Evolutionary conservation across 164 flowering plant genomes (phyloP), one percentile per base, ranked within the genome.

Genomic region (Dillenia suffruticosa): DNA sequence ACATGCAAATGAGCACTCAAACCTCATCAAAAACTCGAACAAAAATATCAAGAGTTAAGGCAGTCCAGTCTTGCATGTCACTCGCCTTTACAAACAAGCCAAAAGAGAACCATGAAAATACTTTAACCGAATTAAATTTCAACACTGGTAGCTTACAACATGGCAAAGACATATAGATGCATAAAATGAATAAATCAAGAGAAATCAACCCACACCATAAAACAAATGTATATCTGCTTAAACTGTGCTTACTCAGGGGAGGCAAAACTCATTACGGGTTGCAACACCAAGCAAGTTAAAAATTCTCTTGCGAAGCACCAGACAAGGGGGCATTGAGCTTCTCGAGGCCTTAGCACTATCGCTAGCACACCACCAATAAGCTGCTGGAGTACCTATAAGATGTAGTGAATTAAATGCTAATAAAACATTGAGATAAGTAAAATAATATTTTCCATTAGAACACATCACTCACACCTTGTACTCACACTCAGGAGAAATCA

Each of bases 401-500:
- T 58, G 6, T 12, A 56, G 22, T 55, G 19, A 61, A 44, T 40
- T n/a, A n/a, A 14, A 49, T 44, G 32, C 17, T 14, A 43, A 32
- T 40, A 49, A 16, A 51, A 45, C 9, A 43, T 32, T 14, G 44
- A 56, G 46, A 46, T 47, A 10, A 62, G 44, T 12, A 58, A 67
- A 43, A 49, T 12, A 9, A 44, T n/a, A 43, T 62, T 40, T 66
- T 60, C 53, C 64, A 64, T 61, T 26, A 66, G 72, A 81, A 77
- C 75, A 57, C 76, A 66, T 76, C 77, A 72, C 80, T 75, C 89
- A 81, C 82, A 95, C 99, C 99, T 95, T 95, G 88, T 88, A 92
- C 96, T 95, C 99, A 85, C 91, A 67, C 86, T 92, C 98, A 52
- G 97, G 78, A 70, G 98, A 90, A 47, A 95, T 54, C 72, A 95